These are phyloP conservation scores for Hyaloscypha finlandica DNA, from an alignment of 495 filamentous ascomycete species.

Conservation along the genomic window DNA sequence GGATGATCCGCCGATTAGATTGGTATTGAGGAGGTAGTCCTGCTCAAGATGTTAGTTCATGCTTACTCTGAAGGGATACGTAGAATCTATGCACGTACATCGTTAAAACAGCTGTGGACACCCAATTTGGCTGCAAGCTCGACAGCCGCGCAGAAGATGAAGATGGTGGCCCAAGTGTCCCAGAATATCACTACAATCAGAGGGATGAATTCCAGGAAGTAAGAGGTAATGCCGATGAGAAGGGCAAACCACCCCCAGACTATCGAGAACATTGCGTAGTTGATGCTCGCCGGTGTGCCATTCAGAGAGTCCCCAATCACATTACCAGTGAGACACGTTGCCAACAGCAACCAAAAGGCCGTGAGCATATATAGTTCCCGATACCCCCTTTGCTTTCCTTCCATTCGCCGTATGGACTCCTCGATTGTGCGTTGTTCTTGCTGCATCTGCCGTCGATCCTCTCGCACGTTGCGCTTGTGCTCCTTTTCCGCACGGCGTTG, in stretches of 20 bases:
- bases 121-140: constrained; percentile 59
- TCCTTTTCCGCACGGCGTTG: constrained; percentile 7
- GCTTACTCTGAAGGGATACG: neutral
- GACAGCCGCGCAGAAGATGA: constrained; percentile 64
- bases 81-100: constrained; percentile 44
- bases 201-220: too few species aligned
- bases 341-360: constrained; percentile 2
- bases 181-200: constrained; percentile 53
- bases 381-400: too few species aligned
- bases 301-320: constrained; percentile 64
- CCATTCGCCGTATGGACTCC: neutral
- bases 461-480: constrained; percentile 12
- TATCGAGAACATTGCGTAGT: constrained; percentile 64
- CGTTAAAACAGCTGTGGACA: constrained; percentile 60
- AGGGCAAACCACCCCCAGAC: constrained; percentile 64
- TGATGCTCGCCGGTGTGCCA: constrained; percentile 55
- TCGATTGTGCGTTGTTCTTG: constrained; percentile 3
- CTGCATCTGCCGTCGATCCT: constrained; percentile 7
- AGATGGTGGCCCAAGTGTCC: constrained; percentile 60
- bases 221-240: constrained; percentile 48
- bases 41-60: neutral
- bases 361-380: neutral
- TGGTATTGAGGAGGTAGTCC: constrained; percentile 53
- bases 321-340: constrained; percentile 62
- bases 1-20: constrained; percentile 50